phyloP scores from a whole-genome alignment of 2,329 filamentous ascomycete species.

The Meredithiella fracta region DNA sequence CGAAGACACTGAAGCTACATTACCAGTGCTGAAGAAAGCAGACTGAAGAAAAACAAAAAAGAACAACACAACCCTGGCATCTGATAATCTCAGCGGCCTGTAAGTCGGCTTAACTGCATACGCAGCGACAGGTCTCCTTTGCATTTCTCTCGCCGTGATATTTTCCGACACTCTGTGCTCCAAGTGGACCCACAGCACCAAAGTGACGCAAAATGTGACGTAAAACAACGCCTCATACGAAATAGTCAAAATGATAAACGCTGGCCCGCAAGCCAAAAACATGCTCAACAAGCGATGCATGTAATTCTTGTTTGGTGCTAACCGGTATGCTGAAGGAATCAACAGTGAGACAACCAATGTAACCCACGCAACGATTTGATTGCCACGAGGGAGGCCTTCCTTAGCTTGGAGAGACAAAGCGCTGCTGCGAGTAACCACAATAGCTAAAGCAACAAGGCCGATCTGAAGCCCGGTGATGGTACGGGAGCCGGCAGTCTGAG shows the following conservation, averaged over 20 bases:
- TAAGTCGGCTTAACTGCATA: slow-evolving; percentile 18
- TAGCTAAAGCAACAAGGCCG: slow-evolving; percentile 63
- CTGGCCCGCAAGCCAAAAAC: slow-evolving; percentile 82
- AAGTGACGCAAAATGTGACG: slow-evolving; percentile 64
- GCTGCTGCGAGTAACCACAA: slow-evolving; percentile 75
- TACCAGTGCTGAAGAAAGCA: slow-evolving; percentile 92
- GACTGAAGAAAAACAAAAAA: slow-evolving; percentile 91
- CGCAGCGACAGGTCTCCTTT: slow-evolving; percentile 15
- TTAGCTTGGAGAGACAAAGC: slow-evolving; percentile 73
- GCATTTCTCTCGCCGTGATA: background rate
- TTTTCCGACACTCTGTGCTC: slow-evolving; percentile 43
- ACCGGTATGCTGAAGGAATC: slow-evolving; percentile 64
- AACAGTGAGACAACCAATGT: slow-evolving; percentile 60
- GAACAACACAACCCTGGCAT: slow-evolving; percentile 78
- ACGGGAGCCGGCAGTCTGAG: slow-evolving; percentile 15
- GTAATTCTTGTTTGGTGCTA: slow-evolving; percentile 73
- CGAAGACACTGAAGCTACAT: slow-evolving; percentile 81
- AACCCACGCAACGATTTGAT: slow-evolving; percentile 72
- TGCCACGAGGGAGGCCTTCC: slow-evolving; percentile 68
- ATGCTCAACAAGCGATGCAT: slow-evolving; percentile 76
- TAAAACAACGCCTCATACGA: slow-evolving; percentile 97
- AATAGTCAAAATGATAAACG: slow-evolving; percentile 90
- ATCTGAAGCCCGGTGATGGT: slow-evolving; percentile 53
- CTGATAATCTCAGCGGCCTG: slow-evolving; percentile 62
- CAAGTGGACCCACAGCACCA: slow-evolving; percentile 81